These are phyloP conservation scores for Saccharomycopsis babjevae DNA, from an alignment of 805 yeast genomes.

Conservation along the genomic window DNA sequence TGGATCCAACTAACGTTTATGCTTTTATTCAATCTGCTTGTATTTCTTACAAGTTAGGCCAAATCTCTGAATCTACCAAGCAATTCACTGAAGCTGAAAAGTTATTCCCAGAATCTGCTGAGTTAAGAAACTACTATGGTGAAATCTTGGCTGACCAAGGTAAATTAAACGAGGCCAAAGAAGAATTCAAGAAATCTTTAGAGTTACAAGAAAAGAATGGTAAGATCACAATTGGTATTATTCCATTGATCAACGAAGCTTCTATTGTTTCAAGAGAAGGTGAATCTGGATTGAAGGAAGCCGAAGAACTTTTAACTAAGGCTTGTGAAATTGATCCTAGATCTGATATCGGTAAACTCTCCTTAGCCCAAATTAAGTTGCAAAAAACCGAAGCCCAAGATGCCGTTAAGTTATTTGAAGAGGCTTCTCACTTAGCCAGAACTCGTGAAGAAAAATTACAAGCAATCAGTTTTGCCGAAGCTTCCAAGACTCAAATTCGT, in stretches of 20 bases:
- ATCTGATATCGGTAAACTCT: slow-evolving; percentile 78
- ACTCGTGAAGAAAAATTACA: slow-evolving; percentile 78
- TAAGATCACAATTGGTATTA: slow-evolving; percentile 70
- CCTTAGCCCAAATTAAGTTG: slow-evolving; percentile 85
- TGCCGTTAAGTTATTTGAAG: slow-evolving; percentile 74
- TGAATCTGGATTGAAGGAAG: slow-evolving; percentile 38
- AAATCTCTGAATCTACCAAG: slow-evolving; percentile 47
- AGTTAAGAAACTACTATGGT: slow-evolving; percentile 91
- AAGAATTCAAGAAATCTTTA: slow-evolving; percentile 79
- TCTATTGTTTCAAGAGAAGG: slow-evolving; percentile 51
- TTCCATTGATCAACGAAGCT: slow-evolving; percentile 87
- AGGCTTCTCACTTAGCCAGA: slow-evolving; percentile 74
- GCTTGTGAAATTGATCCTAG: slow-evolving; percentile 82
- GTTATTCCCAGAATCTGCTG: slow-evolving; percentile 79
- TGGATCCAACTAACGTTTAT: slow-evolving; percentile 67
- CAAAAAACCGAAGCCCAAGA: slow-evolving; percentile 75
- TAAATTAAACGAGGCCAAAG: slow-evolving; percentile 59
- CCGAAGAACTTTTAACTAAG: slow-evolving; percentile 54
- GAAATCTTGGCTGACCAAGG: slow-evolving; percentile 81
- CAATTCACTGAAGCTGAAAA: slow-evolving; percentile 59
- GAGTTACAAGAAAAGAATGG: slow-evolving; percentile 66
- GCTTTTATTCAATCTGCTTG: slow-evolving; percentile 91
- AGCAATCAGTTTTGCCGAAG: slow-evolving; percentile 86
- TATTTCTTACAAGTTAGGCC: slow-evolving; percentile 71
- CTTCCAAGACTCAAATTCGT: slow-evolving; percentile 79